Evolutionary conservation across 345 rosid species (phyloP).

Genomic region (Sisymbrium irio): DNA sequence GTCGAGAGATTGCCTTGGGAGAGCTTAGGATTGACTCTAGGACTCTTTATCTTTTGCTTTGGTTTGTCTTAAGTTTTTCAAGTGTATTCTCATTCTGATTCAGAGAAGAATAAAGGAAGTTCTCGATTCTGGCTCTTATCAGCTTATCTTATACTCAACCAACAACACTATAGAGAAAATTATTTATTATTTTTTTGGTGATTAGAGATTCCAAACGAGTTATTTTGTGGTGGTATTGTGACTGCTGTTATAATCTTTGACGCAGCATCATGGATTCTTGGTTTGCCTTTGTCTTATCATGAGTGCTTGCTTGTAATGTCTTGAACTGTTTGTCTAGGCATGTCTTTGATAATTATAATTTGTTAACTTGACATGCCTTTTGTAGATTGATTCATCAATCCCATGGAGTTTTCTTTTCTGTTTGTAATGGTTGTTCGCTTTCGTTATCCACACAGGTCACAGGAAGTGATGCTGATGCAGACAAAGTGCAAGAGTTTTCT

Average conservation of each 20-base stretch:
- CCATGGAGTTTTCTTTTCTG: background rate
- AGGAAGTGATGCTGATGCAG: constrained; percentile 49
- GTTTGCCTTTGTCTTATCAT: background rate
- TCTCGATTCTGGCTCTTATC: background rate
- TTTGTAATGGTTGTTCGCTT: background rate
- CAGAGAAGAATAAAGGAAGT: background rate
- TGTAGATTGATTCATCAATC: background rate
- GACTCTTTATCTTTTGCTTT: background rate
- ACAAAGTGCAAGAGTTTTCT: constrained; percentile 40
- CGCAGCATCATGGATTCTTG: background rate
- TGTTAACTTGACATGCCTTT: background rate
- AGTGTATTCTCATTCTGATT: background rate
- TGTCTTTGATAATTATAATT: background rate
- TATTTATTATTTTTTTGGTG: too few relatives aligned
- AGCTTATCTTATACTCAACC: background rate
- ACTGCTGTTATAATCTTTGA: background rate
- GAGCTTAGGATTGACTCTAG: background rate
- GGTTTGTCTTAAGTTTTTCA: background rate
- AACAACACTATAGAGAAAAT: too few relatives aligned
- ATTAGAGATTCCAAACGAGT: background rate
- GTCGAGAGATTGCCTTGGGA: background rate
- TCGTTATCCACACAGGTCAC: constrained; percentile 50
- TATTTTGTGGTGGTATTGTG: background rate
- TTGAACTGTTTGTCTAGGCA: background rate
- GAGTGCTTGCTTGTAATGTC: background rate